Conservation (phyloP, 495 filamentous ascomycete species). For the Trichoderma reesei region DNA sequence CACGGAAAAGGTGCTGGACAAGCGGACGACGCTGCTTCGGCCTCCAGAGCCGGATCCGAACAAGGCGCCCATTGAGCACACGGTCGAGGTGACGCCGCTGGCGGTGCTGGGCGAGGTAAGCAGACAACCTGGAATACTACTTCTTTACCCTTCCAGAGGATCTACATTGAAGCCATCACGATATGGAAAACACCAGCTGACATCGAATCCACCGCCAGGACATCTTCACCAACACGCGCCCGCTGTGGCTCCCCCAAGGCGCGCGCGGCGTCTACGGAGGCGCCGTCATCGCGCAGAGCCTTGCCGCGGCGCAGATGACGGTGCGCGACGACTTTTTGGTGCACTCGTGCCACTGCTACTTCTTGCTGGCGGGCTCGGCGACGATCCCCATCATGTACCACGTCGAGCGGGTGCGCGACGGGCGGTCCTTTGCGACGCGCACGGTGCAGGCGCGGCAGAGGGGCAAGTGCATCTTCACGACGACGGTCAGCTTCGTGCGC, state of each 20-base stretch:
- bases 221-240: constrained; percentile 86
- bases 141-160: neutral
- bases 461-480: constrained; percentile 89
- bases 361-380: constrained; percentile 80
- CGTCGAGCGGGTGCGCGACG: constrained; percentile 85
- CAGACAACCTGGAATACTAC: neutral
- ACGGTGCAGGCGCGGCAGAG: constrained; percentile 88
- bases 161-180: constrained; percentile 9
- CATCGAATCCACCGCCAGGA: constrained; percentile 38
- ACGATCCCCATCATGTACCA: constrained; percentile 81
- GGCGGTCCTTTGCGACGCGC: constrained; percentile 83
- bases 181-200: constrained; percentile 1
- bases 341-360: constrained; percentile 98
- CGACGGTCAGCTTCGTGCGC: constrained; percentile 77
- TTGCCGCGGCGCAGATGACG: constrained; percentile 80
- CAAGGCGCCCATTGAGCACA: constrained; percentile 79
- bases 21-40: constrained; percentile 56
- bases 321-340: constrained; percentile 69
- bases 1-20: neutral
- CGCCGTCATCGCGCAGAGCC: constrained; percentile 82
- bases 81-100: constrained; percentile 72
- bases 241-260: constrained; percentile 81
- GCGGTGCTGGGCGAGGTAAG: constrained; percentile 70
- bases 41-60: constrained; percentile 61
- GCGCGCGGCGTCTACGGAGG: constrained; percentile 92